Base-by-base conservation (phyloP, 345 rosid genomes). In the Bretschneidera sinensis region DNA sequence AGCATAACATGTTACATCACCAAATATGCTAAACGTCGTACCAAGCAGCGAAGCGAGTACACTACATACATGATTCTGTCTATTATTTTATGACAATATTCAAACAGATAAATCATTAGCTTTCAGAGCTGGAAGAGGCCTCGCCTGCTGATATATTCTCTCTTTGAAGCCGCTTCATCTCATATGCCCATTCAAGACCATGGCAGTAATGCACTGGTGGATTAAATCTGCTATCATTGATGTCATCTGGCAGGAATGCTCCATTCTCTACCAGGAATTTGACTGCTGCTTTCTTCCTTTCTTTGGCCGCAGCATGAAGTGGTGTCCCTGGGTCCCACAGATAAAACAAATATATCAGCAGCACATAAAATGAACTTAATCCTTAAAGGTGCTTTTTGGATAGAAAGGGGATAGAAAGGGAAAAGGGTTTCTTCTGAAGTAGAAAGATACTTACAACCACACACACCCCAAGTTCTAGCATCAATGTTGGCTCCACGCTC, bases 111-210 rank as follows among this genome's bases (percentile, higher is more conserved):
- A n/a, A n/a, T n/a, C n/a, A n/a, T 68, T 22, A 87, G 65, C 73
- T 69, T 54, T 80, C 86, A 39, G 90, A 83, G 75, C 85, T 83
- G 71, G 59, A 67, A 24, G 80, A 82, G 48, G 74, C 17, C 59
- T 88, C 85, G n/a, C 79, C 83, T 20, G 82, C 55, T 16, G 87
- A 73, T 3, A 60, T 55, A 60, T 54, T 72, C 11, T 63, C 79
- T 54, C 60, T 31, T 39, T 35, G 72, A 25, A 83, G 79, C 23
- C 77, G 91, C 79, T 80, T 75, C 95, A 78, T 69, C 76, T 86
- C 97, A 0, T 94, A 94, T 21, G 97, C 99, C 95, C 96, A 94
- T 75, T 94, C 99, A 68, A 94, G 92, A 34, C 99, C 92, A 19
- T 81, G 80, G 72, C 99, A 94, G 79, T 94, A 89, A 77, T 87